Percentiles rank a stretch among this genome's conserved stretches.
phyloP scores from a whole-genome alignment of 352 stramenopile species.

The Pythium diclinum region DNA sequence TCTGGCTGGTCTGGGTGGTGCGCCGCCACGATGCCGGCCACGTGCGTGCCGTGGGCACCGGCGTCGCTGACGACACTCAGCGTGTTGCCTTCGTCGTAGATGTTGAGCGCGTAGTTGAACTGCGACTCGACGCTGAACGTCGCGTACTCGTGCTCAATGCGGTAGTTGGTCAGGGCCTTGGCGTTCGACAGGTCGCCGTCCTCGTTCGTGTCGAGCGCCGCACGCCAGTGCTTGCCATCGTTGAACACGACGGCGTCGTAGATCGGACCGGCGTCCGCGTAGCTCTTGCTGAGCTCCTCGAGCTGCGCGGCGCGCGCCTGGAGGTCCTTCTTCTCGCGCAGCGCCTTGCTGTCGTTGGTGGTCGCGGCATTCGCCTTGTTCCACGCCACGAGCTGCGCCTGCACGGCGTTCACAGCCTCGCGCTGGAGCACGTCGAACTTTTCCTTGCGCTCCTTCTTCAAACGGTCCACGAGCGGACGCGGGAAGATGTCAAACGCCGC shows the following conservation, averaged over 20 bases:
- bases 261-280: slow-evolving; percentile 91
- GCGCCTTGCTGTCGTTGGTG: slow-evolving; percentile 43
- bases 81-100: slow-evolving; percentile 93
- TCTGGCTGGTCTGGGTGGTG: slow-evolving; percentile 83
- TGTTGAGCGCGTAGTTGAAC: slow-evolving; percentile 94
- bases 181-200: slow-evolving; percentile 78
- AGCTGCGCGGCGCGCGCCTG: slow-evolving; percentile 70
- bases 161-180: slow-evolving; percentile 72
- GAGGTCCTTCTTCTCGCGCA: slow-evolving; percentile 79
- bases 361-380: slow-evolving; percentile 59
- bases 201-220: slow-evolving; percentile 83
- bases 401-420: slow-evolving; percentile 58
- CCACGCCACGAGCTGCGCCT: slow-evolving; percentile 61
- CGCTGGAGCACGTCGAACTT: slow-evolving; percentile 74
- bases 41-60: slow-evolving; percentile 94
- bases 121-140: slow-evolving; percentile 90
- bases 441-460: slow-evolving; percentile 84
- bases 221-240: slow-evolving; percentile 75
- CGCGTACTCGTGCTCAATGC: slow-evolving; percentile 72
- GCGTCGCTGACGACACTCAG: slow-evolving; percentile 93
- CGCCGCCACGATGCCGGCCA: slow-evolving; percentile 93
- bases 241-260: slow-evolving; percentile 92
- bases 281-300: slow-evolving; percentile 64
- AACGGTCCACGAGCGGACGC: slow-evolving; percentile 48
- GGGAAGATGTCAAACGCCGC: slow-evolving; percentile 90